phyloP scores from a whole-genome alignment of 768 basidiomycete genomes.

The Pulveroboletus sp. region DNA sequence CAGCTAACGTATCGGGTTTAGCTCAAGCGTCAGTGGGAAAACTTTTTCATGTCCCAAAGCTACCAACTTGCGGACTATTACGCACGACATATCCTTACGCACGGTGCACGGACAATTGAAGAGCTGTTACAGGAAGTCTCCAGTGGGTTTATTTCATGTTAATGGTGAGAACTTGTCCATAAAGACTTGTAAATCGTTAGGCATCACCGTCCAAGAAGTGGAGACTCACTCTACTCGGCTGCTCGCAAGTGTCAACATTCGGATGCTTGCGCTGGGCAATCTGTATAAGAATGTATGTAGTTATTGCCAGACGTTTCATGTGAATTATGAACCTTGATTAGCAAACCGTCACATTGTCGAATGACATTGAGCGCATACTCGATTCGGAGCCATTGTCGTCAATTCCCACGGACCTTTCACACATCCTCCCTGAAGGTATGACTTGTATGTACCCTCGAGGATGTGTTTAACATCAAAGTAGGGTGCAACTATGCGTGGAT shows the following conservation, averaged over 20 bases:
- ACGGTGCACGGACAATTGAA: conserved; percentile 68
- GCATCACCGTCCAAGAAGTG: conserved; percentile 66
- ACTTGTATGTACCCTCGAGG: background rate
- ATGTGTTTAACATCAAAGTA: conserved; percentile 29
- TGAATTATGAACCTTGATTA: conserved; percentile 26
- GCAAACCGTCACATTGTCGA: conserved; percentile 74
- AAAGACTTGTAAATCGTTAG: conserved; percentile 35
- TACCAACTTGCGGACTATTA: conserved; percentile 78
- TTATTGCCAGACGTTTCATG: background rate
- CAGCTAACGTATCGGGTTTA: conserved; percentile 26
- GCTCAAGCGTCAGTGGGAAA: conserved; percentile 76
- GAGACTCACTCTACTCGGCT: conserved; percentile 54
- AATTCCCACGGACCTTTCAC: conserved; percentile 38
- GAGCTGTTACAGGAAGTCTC: conserved; percentile 75
- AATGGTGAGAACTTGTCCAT: background rate
- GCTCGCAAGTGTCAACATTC: conserved; percentile 60
- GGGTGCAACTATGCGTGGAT: conserved; percentile 69
- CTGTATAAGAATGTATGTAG: conserved; percentile 69
- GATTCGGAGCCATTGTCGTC: conserved; percentile 41
- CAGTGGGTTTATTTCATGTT: conserved; percentile 42
- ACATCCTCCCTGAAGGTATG: conserved; percentile 70
- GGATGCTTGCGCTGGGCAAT: conserved; percentile 80
- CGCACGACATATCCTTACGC: conserved; percentile 61
- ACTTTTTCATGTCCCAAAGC: conserved; percentile 83
- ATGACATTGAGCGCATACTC: conserved; percentile 66